phyloP scores from a whole-genome alignment of 495 filamentous ascomycete species.

The Aspergillus bertholletiae region DNA sequence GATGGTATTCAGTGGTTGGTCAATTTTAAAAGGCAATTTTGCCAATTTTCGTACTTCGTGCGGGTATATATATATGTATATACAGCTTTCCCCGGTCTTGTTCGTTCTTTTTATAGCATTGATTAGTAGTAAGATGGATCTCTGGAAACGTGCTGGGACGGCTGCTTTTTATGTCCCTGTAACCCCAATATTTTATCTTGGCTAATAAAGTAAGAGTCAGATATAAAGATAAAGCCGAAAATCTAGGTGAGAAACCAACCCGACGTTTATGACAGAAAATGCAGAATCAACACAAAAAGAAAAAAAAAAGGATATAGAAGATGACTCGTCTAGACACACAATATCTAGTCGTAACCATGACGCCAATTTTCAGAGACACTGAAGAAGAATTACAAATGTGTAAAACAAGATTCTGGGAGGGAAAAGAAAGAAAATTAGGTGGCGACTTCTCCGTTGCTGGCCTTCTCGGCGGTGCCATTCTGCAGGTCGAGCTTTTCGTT shows the following conservation, averaged over 20 bases:
- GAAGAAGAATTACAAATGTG: not conserved
- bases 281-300: not conserved
- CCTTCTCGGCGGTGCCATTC: not conserved
- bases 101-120: too few species aligned
- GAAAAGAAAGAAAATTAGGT: not conserved
- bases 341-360: not conserved
- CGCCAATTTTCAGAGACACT: not conserved
- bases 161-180: not conserved
- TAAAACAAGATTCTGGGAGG: not conserved
- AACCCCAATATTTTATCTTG: not conserved
- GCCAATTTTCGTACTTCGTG: too few species aligned
- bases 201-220: not conserved
- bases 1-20: too few species aligned
- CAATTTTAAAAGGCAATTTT: too few species aligned
- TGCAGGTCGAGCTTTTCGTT: constrained; percentile 1
- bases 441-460: not conserved
- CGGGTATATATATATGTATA: too few species aligned
- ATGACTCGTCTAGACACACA: not conserved
- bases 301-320: not conserved
- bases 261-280: not conserved
- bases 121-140: too few species aligned
- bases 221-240: not conserved
- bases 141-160: too few species aligned
- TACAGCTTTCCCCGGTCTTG: too few species aligned
- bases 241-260: not conserved